A percentile compares a stretch with the other conserved stretches of the same genome.
Evolutionary conservation across 2,329 filamentous ascomycete species (phyloP).

Genomic region (Diaporthe velutina): DNA sequence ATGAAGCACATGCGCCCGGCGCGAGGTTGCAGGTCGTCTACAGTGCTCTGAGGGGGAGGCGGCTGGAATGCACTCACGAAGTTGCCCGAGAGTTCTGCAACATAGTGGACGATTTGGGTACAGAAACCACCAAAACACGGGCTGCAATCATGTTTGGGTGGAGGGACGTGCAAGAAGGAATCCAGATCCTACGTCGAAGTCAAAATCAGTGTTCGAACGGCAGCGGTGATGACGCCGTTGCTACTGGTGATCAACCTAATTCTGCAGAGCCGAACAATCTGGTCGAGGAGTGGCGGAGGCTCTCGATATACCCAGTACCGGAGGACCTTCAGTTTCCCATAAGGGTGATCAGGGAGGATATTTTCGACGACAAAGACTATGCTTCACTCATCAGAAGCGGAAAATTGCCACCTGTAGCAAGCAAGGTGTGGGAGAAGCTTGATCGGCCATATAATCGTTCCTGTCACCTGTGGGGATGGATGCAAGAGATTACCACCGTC

Average conservation of each 20-base stretch:
- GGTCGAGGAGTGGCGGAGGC: constrained; percentile 47
- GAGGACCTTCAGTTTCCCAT: constrained; percentile 67
- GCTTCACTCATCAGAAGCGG: constrained; percentile 52
- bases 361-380: constrained; percentile 52
- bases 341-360: constrained; percentile 61
- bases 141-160: constrained; percentile 66
- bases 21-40: constrained; percentile 59
- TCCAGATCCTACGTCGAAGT: constrained; percentile 25
- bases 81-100: constrained; percentile 75
- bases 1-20: constrained; percentile 37
- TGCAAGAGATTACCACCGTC: constrained; percentile 71
- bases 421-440: constrained; percentile 43
- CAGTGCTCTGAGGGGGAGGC: constrained; percentile 67
- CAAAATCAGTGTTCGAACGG: constrained; percentile 15
- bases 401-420: constrained; percentile 65
- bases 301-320: constrained; percentile 56
- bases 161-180: constrained; percentile 32
- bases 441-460: constrained; percentile 67
- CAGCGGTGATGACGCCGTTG: neutral
- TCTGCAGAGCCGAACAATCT: constrained; percentile 41
- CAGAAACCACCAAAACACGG: constrained; percentile 69
- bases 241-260: neutral
- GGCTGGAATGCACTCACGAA: constrained; percentile 75
- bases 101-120: constrained; percentile 74
- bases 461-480: constrained; percentile 82